Base-by-base conservation (phyloP, 495 filamentous ascomycete species). In the Cairneyella variabilis region DNA sequence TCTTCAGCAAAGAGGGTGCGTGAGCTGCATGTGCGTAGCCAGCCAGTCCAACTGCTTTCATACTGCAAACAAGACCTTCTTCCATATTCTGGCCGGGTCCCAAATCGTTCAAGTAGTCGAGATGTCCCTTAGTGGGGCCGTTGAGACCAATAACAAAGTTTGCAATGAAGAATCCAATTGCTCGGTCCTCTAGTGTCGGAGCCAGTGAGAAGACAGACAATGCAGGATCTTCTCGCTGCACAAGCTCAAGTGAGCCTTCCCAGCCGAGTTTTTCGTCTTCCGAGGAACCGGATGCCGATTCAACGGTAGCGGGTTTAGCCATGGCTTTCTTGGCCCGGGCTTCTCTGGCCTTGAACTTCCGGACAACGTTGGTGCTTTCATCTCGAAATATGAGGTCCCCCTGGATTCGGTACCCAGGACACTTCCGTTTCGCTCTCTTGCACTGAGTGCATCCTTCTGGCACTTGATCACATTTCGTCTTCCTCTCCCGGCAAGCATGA, bases 341-440 rank as follows among this genome's bases (percentile, higher is more conserved):
- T 34, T 63, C 57, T 48, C 74, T 77, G 2, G 61, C 61, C 32
- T 64, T 57, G 42, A 79, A 80, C 64, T 86, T 90, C 51, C 76
- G 74, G 51, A 79, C 77, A 39, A 89, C 82, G 49, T 83, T 77
- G 48, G 75, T 75, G 63, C 83, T 89, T 65, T 90, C 82, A 59
- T 89, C 81, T 34, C 84, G 78, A 63, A 90, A 90, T 71, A 88
- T 80, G 42, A 89, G 69, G 38, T 84, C 83, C 37, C 86, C 68
- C 53, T 82, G 76, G 44, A 84, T 80, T 34, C 85, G 77, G 60
- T 90, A 90, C 18, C 86, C 85, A 49, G 85, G 83, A 61, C 86
- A 90, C 58, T 69, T 67, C 60, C 83, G 71, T 58, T 77, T 77
- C 38, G 78, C 75, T 59, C 81, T 79, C 37, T 72, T 66, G 64